Conservation (phyloP, 768 basidiomycete species). For the Collybia sordida region DNA sequence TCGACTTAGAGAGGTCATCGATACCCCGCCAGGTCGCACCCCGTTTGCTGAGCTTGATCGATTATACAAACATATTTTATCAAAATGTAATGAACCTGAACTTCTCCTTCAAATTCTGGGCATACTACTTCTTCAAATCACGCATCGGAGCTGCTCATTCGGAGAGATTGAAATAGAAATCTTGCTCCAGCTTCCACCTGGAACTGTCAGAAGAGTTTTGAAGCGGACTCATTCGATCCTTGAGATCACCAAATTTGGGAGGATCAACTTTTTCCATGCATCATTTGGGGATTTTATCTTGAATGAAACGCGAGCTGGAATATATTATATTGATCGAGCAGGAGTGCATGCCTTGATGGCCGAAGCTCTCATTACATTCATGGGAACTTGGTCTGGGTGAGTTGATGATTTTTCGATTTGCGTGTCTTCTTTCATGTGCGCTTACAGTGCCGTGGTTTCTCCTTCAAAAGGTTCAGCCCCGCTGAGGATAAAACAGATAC, state of each 20-base stretch:
- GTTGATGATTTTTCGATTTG: too few species aligned
- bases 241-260: neutral
- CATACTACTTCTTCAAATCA: neutral
- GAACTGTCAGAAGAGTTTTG: neutral
- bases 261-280: neutral
- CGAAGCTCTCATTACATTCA: too few species aligned
- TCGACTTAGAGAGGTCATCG: neutral
- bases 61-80: neutral
- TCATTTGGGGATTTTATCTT: conserved; percentile 1
- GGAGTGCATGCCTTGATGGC: too few species aligned
- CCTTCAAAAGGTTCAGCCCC: too few species aligned
- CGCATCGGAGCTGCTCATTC: neutral
- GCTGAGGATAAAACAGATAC: too few species aligned
- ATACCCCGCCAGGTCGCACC: neutral
- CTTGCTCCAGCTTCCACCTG: neutral
- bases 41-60: neutral
- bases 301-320: too few species aligned
- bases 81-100: neutral
- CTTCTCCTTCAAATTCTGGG: neutral
- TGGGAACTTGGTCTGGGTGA: too few species aligned
- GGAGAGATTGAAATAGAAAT: neutral
- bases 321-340: too few species aligned
- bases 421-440: too few species aligned
- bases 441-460: too few species aligned
- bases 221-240: neutral